Conservation (phyloP, 2,329 filamentous ascomycete genomes). For the Iodosphaeria phyllophila region DNA sequence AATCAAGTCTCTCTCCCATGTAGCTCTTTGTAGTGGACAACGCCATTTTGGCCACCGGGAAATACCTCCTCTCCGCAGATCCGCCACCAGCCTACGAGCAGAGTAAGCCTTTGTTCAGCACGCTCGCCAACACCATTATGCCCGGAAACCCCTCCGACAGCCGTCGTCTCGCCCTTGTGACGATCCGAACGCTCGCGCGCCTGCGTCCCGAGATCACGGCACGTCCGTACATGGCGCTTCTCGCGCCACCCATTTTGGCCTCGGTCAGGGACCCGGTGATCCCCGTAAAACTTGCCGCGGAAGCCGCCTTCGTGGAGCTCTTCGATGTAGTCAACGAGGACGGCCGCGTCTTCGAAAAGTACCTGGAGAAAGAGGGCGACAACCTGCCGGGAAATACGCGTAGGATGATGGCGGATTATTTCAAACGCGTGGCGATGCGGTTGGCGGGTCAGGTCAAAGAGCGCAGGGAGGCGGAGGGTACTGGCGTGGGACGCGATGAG, state of each 20-base stretch:
- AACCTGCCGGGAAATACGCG: conserved; percentile 54
- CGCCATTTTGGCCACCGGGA: conserved; percentile 73
- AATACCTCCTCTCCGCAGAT: conserved; percentile 59
- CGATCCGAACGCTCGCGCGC: conserved; percentile 70
- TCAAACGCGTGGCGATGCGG: conserved; percentile 76
- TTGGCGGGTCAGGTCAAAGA: conserved; percentile 78
- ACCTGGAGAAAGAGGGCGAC: conserved; percentile 48
- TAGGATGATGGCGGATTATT: conserved; percentile 90
- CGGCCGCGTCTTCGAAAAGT: conserved; percentile 74
- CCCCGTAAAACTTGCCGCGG: conserved; percentile 84
- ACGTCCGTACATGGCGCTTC: conserved; percentile 61
- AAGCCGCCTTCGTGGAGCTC: conserved; percentile 80
- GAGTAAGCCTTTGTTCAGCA: conserved; percentile 63
- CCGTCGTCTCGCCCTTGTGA: conserved; percentile 69
- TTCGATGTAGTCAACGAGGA: conserved; percentile 86
- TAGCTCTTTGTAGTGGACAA: conserved; percentile 78
- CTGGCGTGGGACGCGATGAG: conserved; percentile 63
- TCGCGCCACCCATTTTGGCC: conserved; percentile 75
- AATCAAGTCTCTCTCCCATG: conserved; percentile 5
- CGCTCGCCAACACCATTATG: conserved; percentile 54
- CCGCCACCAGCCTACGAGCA: conserved; percentile 56
- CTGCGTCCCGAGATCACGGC: conserved; percentile 61
- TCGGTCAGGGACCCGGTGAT: conserved; percentile 84
- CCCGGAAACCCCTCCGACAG: conserved; percentile 68
- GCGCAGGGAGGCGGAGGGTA: conserved; percentile 76